Evolutionary conservation across 129 eudicot species (phyloP).

Genomic region (Tanacetum coccineum): DNA sequence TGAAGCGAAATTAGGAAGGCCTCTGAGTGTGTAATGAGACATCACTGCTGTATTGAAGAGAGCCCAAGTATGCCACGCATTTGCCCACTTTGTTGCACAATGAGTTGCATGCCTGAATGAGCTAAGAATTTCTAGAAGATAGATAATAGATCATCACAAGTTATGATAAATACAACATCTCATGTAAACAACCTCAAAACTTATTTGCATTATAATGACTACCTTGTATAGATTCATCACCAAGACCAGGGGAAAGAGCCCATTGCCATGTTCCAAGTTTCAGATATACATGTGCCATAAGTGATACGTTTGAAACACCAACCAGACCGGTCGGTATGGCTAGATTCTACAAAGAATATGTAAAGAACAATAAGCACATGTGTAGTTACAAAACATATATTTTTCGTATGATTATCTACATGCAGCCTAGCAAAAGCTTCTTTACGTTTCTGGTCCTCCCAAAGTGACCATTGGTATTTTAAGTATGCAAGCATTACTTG

Average conservation of each 20-base stretch:
- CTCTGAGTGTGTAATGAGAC: no score
- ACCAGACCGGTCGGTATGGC: no score
- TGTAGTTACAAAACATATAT: no score
- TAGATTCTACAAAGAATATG: no score
- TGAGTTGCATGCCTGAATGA: conserved; percentile 78
- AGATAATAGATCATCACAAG: conserved; percentile 13
- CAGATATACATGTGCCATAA: conserved; percentile 80
- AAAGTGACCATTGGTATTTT: no score
- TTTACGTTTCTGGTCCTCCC: no score
- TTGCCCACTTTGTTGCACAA: conserved; percentile 80
- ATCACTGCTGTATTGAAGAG: no score
- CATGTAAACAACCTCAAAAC: conserved; percentile 2
- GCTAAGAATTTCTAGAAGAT: conserved; percentile 60
- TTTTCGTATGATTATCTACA: no score
- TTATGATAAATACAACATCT: neutral
- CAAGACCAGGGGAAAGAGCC: conserved; percentile 85
- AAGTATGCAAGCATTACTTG: no score
- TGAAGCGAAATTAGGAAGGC: no score
- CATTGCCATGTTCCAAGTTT: conserved; percentile 87
- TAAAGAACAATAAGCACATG: no score
- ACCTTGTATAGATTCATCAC: conserved; percentile 89
- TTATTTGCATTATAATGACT: conserved; percentile 10
- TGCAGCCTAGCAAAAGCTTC: no score
- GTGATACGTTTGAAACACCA: conserved; percentile 52
- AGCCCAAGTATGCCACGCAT: conserved; percentile 66